A percentile compares a stretch with the other conserved stretches of the same genome.
Conservation (phyloP, 768 basidiomycete species). For the Boletus rex-veris region DNA sequence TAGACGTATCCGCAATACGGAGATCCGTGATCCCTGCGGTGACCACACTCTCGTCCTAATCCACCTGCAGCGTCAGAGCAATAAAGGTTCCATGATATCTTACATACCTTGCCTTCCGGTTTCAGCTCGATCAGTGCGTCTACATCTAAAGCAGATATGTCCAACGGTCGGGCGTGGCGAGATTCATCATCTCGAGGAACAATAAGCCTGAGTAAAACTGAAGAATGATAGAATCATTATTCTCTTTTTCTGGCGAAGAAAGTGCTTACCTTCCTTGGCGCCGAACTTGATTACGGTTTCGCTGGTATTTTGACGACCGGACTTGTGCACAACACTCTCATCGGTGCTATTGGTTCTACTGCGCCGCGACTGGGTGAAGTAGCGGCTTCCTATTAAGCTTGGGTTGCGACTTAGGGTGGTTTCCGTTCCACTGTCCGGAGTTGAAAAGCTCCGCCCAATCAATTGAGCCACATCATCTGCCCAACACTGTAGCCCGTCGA, state of each 20-base stretch:
- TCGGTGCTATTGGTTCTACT: slow-evolving; percentile 40
- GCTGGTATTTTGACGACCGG: slow-evolving; percentile 22
- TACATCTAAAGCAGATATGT: slow-evolving; percentile 58
- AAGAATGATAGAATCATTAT: neutral
- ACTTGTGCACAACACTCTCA: slow-evolving; percentile 35
- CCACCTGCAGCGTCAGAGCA: slow-evolving; percentile 4
- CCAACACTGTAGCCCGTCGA: slow-evolving; percentile 84
- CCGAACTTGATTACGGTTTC: slow-evolving; percentile 50
- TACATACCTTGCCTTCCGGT: slow-evolving; percentile 63
- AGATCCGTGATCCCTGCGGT: slow-evolving; percentile 63
- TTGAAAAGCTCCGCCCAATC: slow-evolving; percentile 42
- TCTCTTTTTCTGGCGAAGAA: neutral
- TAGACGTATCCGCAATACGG: slow-evolving; percentile 46
- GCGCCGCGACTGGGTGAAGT: slow-evolving; percentile 49
- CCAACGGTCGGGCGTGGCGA: slow-evolving; percentile 43
- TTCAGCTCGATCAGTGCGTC: slow-evolving; percentile 63
- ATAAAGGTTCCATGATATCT: neutral
- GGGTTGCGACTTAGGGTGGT: slow-evolving; percentile 47
- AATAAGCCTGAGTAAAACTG: slow-evolving; percentile 42
- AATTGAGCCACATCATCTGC: slow-evolving; percentile 83
- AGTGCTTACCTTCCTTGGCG: slow-evolving; percentile 40
- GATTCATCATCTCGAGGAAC: slow-evolving; percentile 44
- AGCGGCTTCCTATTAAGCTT: slow-evolving; percentile 77
- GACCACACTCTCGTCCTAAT: slow-evolving; percentile 67
- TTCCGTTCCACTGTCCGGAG: slow-evolving; percentile 25